These are phyloP conservation scores for Penicillium fuscoglaucum DNA, from an alignment of 2,329 filamentous ascomycete species.

Conservation along the genomic window DNA sequence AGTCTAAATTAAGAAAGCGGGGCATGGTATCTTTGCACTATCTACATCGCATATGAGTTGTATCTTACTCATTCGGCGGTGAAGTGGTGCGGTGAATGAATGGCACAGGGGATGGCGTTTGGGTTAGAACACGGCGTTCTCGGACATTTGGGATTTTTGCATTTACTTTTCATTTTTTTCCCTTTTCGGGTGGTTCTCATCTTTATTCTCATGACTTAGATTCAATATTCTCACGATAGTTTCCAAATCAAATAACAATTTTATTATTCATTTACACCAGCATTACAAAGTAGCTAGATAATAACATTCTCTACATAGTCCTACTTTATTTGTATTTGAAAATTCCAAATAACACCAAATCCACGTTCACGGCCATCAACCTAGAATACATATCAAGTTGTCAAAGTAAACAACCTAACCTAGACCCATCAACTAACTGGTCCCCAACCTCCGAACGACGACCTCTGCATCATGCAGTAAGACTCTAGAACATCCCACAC, in stretches of 20 bases:
- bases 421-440: background rate
- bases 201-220: background rate
- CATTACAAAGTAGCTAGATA: background rate
- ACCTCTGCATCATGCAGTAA: background rate
- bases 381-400: background rate
- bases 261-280: background rate
- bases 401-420: background rate
- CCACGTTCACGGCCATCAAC: too few relatives aligned
- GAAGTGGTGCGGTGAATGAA: background rate
- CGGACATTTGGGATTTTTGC: background rate
- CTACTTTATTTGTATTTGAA: too few relatives aligned
- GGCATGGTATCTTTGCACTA: background rate
- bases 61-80: background rate
- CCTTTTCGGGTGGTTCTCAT: background rate
- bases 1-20: conserved; percentile 11
- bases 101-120: background rate
- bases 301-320: background rate
- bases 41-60: background rate
- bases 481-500: background rate
- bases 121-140: background rate
- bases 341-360: background rate
- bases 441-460: background rate
- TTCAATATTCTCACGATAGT: background rate
- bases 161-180: background rate
- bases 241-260: background rate